A percentile compares a stretch with the other conserved stretches of the same genome.
phyloP scores from a whole-genome alignment of 1,139 yeast species.

The Schizosaccharomyces versatilis region DNA sequence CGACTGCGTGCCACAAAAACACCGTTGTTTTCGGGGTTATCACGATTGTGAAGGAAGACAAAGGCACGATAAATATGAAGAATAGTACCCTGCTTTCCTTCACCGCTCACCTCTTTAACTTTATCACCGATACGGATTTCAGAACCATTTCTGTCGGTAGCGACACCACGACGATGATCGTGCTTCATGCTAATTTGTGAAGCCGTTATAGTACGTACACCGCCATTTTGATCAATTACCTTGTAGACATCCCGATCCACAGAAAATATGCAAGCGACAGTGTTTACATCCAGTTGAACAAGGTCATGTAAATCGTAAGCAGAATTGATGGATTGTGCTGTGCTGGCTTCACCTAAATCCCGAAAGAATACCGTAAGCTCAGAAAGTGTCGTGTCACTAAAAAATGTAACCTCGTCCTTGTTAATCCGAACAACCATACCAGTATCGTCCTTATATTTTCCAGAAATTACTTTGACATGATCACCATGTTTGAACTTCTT shows the following conservation, averaged over 20 bases:
- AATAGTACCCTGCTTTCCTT: slow-evolving; percentile 68
- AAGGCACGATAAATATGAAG: slow-evolving; percentile 64
- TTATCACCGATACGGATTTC: slow-evolving; percentile 80
- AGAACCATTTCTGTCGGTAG: slow-evolving; percentile 69
- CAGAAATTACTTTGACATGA: slow-evolving; percentile 80
- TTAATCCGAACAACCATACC: slow-evolving; percentile 73
- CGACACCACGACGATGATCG: slow-evolving; percentile 45
- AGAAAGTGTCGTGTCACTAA: slow-evolving; percentile 69
- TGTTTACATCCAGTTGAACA: slow-evolving; percentile 67
- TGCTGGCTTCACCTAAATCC: slow-evolving; percentile 29
- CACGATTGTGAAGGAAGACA: slow-evolving; percentile 60
- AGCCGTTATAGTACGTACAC: slow-evolving; percentile 48
- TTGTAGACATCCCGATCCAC: slow-evolving; percentile 73
- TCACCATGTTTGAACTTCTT: slow-evolving; percentile 81
- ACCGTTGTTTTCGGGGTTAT: slow-evolving; percentile 68
- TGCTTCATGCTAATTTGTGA: slow-evolving; percentile 62
- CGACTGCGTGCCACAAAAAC: slow-evolving; percentile 61
- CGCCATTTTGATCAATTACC: slow-evolving; percentile 68
- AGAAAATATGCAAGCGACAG: slow-evolving; percentile 72
- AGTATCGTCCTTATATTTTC: slow-evolving; percentile 79
- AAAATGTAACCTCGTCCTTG: slow-evolving; percentile 68
- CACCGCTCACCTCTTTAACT: slow-evolving; percentile 60
- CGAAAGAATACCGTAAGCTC: slow-evolving; percentile 58
- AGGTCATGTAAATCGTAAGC: slow-evolving; percentile 72
- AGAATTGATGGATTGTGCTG: slow-evolving; percentile 32